Evolutionary conservation across 371 early-diverging fungal genomes (phyloP).

Genomic region (Mucor velutinosus): DNA sequence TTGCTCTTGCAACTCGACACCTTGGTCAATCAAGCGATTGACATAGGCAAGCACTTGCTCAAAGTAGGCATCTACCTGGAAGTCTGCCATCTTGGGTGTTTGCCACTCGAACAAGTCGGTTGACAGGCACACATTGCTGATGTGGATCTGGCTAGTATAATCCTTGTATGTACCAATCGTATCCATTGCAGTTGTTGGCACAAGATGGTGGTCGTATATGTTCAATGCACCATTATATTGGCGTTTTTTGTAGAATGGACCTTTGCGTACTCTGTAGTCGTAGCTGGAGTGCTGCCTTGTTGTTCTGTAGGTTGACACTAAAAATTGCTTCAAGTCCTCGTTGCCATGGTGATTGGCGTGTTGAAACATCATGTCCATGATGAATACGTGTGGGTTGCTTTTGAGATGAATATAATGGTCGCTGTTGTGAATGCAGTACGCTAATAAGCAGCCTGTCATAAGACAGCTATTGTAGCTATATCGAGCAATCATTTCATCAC

Average conservation of each 20-base stretch:
- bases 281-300: neutral
- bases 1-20: neutral
- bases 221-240: neutral
- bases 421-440: conserved; percentile 5
- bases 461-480: neutral
- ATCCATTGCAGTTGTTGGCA: neutral
- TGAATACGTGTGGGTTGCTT: neutral
- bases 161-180: neutral
- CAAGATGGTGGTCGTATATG: conserved; percentile 3
- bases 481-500: neutral
- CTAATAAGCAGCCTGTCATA: neutral
- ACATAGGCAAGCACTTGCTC: neutral
- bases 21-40: neutral
- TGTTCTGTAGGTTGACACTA: neutral
- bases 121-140: neutral
- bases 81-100: neutral
- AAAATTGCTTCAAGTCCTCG: neutral
- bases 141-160: neutral
- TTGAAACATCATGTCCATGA: conserved; percentile 4
- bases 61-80: neutral
- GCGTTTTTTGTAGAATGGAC: neutral
- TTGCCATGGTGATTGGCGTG: neutral
- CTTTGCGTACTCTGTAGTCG: neutral
- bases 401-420: neutral
- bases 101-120: neutral